phyloP scores from a whole-genome alignment of 495 filamentous ascomycete species.

The Aspergillus steynii region DNA sequence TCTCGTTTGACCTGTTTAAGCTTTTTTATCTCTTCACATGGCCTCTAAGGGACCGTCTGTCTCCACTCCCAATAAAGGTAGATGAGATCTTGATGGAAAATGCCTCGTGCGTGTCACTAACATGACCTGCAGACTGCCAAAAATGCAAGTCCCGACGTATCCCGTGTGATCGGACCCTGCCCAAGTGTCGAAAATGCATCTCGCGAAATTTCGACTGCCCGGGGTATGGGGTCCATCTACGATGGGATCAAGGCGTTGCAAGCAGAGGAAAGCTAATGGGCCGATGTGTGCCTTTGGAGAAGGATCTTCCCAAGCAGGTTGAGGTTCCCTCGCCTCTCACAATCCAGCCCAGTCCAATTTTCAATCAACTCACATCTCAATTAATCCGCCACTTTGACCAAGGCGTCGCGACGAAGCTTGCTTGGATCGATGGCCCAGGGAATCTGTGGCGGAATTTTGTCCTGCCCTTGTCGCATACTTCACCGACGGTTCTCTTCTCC shows the following conservation, averaged over 20 bases:
- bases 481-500: slow-evolving; percentile 26
- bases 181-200: slow-evolving; percentile 25
- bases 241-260: slow-evolving; percentile 37
- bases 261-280: slow-evolving; percentile 36
- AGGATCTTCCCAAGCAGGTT: background rate
- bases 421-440: slow-evolving; percentile 26
- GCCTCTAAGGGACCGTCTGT: background rate
- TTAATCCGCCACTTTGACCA: slow-evolving; percentile 27
- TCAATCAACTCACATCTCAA: slow-evolving; percentile 1
- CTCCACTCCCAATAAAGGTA: slow-evolving; percentile 18
- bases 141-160: slow-evolving; percentile 52
- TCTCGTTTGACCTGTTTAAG: background rate
- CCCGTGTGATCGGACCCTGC: slow-evolving; percentile 44
- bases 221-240: slow-evolving; percentile 44
- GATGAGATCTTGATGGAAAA: background rate
- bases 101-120: background rate
- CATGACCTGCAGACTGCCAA: slow-evolving; percentile 31
- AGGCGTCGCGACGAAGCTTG: slow-evolving; percentile 21
- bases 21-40: background rate
- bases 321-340: background rate
- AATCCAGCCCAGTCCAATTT: background rate
- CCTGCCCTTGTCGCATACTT: slow-evolving; percentile 24
- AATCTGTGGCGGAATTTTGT: slow-evolving; percentile 31
- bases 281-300: slow-evolving; percentile 5
- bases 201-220: slow-evolving; percentile 46